Conservation (phyloP, 768 basidiomycete species). For the Rhodotorula paludigena region DNA sequence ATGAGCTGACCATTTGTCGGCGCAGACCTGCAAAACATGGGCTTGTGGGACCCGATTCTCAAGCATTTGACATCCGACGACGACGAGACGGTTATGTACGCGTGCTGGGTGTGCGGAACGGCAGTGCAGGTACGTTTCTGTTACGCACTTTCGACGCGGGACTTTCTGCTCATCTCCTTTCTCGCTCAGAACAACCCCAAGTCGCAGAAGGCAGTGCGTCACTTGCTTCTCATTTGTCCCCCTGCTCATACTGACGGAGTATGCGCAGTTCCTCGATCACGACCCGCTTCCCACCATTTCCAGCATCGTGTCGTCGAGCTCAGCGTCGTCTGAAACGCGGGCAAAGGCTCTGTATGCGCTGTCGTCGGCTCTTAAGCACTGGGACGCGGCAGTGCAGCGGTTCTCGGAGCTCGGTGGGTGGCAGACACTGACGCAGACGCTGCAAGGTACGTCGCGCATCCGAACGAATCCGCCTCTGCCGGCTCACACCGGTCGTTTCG, state of each 20-base stretch:
- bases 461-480: neutral
- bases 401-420: conserved; percentile 51
- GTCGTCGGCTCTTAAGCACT: conserved; percentile 74
- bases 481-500: neutral
- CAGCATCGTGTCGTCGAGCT: conserved; percentile 56
- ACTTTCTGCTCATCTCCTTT: neutral
- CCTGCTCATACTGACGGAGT: neutral
- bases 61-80: conserved; percentile 58
- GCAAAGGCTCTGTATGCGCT: conserved; percentile 70
- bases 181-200: conserved; percentile 75
- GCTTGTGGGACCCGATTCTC: conserved; percentile 74
- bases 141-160: neutral
- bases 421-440: neutral
- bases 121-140: conserved; percentile 53
- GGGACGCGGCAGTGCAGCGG: conserved; percentile 59
- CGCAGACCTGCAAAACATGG: conserved; percentile 66
- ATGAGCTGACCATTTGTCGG: neutral
- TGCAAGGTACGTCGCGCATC: conserved; percentile 25
- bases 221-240: neutral
- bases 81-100: conserved; percentile 61
- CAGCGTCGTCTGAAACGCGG: conserved; percentile 40
- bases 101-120: conserved; percentile 81
- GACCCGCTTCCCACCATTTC: conserved; percentile 63
- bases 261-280: conserved; percentile 47
- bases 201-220: conserved; percentile 66